Base-by-base conservation (phyloP, 1,284 basidiomycete genomes). In the Rhodotorula sp. region DNA sequence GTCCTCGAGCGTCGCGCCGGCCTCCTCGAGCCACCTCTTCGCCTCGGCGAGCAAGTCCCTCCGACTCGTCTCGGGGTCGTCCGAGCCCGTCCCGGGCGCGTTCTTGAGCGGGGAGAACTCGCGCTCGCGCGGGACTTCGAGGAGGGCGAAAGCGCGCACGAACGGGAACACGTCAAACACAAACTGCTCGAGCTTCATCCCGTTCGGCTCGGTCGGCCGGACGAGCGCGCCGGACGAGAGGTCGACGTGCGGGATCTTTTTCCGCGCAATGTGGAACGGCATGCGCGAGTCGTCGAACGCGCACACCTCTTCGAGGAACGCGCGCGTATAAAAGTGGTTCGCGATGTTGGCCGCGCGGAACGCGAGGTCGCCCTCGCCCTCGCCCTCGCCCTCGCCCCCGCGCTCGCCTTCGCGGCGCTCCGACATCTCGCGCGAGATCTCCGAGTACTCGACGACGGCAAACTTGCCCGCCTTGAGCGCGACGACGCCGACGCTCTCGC, bases 161-260 rank as follows among this genome's bases (percentile, higher is more conserved):
- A 89, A 94, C 12, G 97, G 96, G 86, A 99, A 98, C 61, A 99
- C 97, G 83, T 99, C 96, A 80, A 99, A 99, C 63, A 99, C 91
- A 83, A 99, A 99, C 83, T 97, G 86, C 83, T 99, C 97, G 76
- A 99, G 88, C 84, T 99, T 99, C 92, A 99, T 97, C 69, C 97
- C 97, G 82, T 99, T 99, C n/a, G 94, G 92, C 80, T 89, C 88
- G 68, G 83, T 83, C 10, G 96, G 95, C 81, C 94, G 96, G 81
- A 94, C 82, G 5, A 80, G 60, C 64, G 83, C 79, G 48, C 90
- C 92, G 10, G 86, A 86, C 60, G 85, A 81, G 61, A 91, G 79
- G 80, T 92, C 88, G 75, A 96, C 84, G 77, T 90, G 87, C 27
- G 94, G 87, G 78, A 99, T 99, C 87, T 99, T 99, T 84, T 99